Base-by-base conservation (phyloP, 495 filamentous ascomycete species). In the Pyrenula massariospora region DNA sequence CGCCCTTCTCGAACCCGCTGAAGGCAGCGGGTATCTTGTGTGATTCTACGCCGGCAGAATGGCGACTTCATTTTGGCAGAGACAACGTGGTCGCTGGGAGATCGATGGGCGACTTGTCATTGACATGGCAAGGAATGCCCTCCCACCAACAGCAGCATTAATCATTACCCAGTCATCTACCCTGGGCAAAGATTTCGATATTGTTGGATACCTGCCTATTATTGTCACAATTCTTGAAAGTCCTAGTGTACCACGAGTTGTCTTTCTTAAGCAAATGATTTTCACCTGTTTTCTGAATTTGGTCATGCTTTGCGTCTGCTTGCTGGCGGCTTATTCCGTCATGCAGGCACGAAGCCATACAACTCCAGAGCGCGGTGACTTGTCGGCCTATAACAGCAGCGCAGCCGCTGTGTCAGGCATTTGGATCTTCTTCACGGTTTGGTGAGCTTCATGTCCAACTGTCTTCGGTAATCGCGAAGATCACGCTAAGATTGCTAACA, bases 331-430 rank as follows among this genome's bases (percentile, higher is more conserved):
- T 15, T 42, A 42, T 42, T 42, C 31, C 31, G 31, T 15, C 15
- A 42, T 15, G 15, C 31, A 42, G 31, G 31, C 31, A 8, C 31
- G 31, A 15, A 42, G 5, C 31, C 31, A 42, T 42, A 42, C 31
- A 15, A 42, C 31, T 42, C 31, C 31, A 15, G 31, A 5, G 8
- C 8, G 31, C 15, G 31, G 31, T 42, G 31, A 42, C 15, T 42
- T 42, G 31, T 54, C 65, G 1, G 49, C 63, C 1, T 94, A 92
- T 68, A 93, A 91, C 62, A 84, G 87, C 11, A 87, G 85, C 10
- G 85, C 88, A 31, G 81, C 86, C 0, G 88, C 81, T 0, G 88
- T 93, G 1, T 85, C 80, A 56, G 88, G 72, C 0, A 72, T 91
- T 1, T 94, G 87, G 85, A 75, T 94, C 2, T 90, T 93, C 66